Conservation (phyloP, 2,329 filamentous ascomycete species). For the Epichloe glyceriae region DNA sequence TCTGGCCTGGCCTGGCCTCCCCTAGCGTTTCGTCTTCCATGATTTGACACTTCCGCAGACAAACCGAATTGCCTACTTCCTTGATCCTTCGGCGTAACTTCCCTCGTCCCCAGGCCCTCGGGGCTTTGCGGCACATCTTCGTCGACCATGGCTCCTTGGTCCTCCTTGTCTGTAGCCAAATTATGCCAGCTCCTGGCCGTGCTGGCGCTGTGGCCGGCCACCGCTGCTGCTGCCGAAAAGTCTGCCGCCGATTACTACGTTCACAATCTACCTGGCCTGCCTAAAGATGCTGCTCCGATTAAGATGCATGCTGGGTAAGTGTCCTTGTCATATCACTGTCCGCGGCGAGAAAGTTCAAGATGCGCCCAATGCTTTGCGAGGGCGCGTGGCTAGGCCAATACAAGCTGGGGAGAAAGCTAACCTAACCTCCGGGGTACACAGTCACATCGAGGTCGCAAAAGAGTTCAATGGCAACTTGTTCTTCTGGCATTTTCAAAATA, state of each 20-base stretch:
- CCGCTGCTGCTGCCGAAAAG: conserved; percentile 18
- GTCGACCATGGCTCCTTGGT: conserved; percentile 3
- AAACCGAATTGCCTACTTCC: not conserved
- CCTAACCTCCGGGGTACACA: conserved; percentile 23
- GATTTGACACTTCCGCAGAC: not conserved
- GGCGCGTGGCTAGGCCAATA: not conserved
- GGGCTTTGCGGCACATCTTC: not conserved
- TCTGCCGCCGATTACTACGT: conserved; percentile 74
- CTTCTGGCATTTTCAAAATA: conserved; percentile 97
- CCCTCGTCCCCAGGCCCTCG: not conserved
- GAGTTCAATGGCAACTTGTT: conserved; percentile 87
- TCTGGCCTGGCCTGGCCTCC: not conserved
- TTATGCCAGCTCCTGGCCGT: conserved; percentile 15
- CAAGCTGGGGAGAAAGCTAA: not conserved
- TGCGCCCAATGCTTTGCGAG: not conserved
- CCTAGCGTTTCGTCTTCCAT: not conserved
- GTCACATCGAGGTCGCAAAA: conserved; percentile 80
- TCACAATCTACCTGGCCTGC: conserved; percentile 69
- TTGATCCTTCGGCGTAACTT: not conserved
- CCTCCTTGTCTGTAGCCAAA: not conserved
- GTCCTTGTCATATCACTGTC: not conserved
- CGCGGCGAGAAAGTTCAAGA: not conserved
- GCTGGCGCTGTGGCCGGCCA: conserved; percentile 29
- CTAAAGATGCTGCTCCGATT: conserved; percentile 54
- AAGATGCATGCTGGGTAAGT: conserved; percentile 98